Evolutionary conservation across 352 stramenopile species (phyloP).

Genomic region (Phytophthora macrochlamydospora): DNA sequence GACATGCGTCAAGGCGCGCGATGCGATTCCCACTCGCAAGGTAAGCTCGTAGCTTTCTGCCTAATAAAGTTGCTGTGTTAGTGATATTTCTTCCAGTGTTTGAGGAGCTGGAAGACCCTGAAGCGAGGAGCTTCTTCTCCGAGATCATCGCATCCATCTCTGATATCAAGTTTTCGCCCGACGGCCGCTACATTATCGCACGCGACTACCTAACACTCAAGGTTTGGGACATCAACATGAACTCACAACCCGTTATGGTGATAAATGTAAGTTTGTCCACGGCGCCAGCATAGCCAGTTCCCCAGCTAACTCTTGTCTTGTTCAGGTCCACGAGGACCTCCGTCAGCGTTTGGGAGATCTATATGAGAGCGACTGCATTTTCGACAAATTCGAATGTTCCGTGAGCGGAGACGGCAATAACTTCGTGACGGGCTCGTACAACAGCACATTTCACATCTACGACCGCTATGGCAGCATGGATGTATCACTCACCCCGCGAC

Average conservation of each 20-base stretch:
- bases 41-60: conserved; percentile 19
- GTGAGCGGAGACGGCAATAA: conserved; percentile 91
- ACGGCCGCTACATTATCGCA: conserved; percentile 94
- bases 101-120: conserved; percentile 81
- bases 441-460: conserved; percentile 94
- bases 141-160: conserved; percentile 97
- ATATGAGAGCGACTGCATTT: conserved; percentile 97
- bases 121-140: conserved; percentile 92
- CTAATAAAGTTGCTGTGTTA: neutral
- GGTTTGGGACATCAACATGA: conserved; percentile 97
- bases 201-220: conserved; percentile 96
- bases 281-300: no score
- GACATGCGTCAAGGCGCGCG: conserved; percentile 92
- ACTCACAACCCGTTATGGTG: conserved; percentile 90
- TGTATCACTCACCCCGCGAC: conserved; percentile 63
- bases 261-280: conserved; percentile 58
- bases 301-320: no score
- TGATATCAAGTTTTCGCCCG: conserved; percentile 93
- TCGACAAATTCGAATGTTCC: conserved; percentile 97
- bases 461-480: conserved; percentile 82
- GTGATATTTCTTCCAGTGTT: conserved; percentile 48
- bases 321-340: conserved; percentile 93
- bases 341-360: conserved; percentile 87
- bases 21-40: conserved; percentile 85
- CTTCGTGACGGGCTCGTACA: conserved; percentile 95